Evolutionary conservation across 169 alveolate genomes (phyloP), one percentile per base, ranked within the genome.

Genomic region (Eimeria maxima): DNA sequence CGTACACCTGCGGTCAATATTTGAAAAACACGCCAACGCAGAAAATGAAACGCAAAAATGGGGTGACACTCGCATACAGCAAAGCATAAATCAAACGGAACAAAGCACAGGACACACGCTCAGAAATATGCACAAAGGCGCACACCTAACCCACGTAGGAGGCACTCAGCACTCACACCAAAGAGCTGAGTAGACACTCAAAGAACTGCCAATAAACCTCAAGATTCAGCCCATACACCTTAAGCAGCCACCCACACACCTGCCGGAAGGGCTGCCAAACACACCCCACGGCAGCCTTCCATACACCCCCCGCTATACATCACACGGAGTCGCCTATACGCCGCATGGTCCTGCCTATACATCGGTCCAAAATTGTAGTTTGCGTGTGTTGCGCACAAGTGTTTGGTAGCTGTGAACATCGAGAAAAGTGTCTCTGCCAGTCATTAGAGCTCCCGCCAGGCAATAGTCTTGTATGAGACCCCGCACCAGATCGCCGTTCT

Each of bases 381-480:
- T 11, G 20, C 47, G 45, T 16, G 18, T 16, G 80, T 16, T 78
- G 20, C 95, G 24, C 45, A 98, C 96, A 45, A 99, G 97, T 96
- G 98, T 98, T 84, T 97, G 97, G 95, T 98, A 99, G 93, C 98
- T 98, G 83, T 98, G 99, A 76, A 97, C 98, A 29, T 97, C 97
- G 47, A 99, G 96, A 95, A 99, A 99, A 4, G 99, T 99, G 93
- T 99, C 99, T 90, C 99, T 98, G 33, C 98, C 97, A n/a, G 99
- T 99, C 76, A 99, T 96, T 95, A 98, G 98, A 0, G 99, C 99
- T 57, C 99, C 99, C 57, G 99, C 99, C 42, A 98, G 98, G 90
- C 99, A 98, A 90, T 99, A 99, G 93, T 99, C 99, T 98, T 99
- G 99, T 47, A 99, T 99, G 55, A 99, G 97, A 5, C 99, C 99